phyloP scores from a whole-genome alignment of 176 grass and related monocot genomes.

The Musa acuminata region DNA sequence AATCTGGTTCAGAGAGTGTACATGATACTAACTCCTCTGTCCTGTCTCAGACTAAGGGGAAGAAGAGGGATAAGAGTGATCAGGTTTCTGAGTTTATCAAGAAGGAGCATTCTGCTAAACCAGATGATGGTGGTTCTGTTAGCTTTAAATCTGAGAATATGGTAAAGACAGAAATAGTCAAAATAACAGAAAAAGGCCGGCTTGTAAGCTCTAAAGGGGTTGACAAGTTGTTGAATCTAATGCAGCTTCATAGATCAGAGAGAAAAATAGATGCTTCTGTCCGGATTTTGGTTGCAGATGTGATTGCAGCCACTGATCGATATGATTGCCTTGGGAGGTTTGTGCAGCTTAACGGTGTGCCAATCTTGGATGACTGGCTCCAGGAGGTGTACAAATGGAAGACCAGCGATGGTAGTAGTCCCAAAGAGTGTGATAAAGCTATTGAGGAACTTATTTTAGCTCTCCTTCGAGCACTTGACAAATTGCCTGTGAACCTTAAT shows the following conservation, averaged over 20 bases:
- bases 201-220: slow-evolving; percentile 60
- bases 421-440: slow-evolving; percentile 57
- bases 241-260: slow-evolving; percentile 67
- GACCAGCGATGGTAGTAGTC: slow-evolving; percentile 47
- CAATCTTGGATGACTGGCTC: slow-evolving; percentile 82
- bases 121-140: slow-evolving; percentile 8
- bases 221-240: slow-evolving; percentile 66
- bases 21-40: slow-evolving; percentile 10
- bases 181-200: slow-evolving; percentile 37
- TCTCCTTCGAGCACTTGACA: slow-evolving; percentile 69
- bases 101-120: slow-evolving; percentile 9
- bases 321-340: slow-evolving; percentile 63
- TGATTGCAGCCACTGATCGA: slow-evolving; percentile 64
- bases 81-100: slow-evolving; percentile 6
- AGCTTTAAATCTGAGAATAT: slow-evolving; percentile 28
- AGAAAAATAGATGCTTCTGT: slow-evolving; percentile 54
- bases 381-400: slow-evolving; percentile 78
- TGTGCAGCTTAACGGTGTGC: slow-evolving; percentile 67
- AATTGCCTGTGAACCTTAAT: slow-evolving; percentile 82
- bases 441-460: slow-evolving; percentile 62
- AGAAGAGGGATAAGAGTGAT: slow-evolving; percentile 24
- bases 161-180: slow-evolving; percentile 6
- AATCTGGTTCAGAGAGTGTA: slow-evolving; percentile 16
- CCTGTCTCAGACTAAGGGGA: slow-evolving; percentile 15
- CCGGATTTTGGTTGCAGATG: slow-evolving; percentile 53